Conservation (phyloP, 1,284 basidiomycete species). For the Pseudozyma sp. region DNA sequence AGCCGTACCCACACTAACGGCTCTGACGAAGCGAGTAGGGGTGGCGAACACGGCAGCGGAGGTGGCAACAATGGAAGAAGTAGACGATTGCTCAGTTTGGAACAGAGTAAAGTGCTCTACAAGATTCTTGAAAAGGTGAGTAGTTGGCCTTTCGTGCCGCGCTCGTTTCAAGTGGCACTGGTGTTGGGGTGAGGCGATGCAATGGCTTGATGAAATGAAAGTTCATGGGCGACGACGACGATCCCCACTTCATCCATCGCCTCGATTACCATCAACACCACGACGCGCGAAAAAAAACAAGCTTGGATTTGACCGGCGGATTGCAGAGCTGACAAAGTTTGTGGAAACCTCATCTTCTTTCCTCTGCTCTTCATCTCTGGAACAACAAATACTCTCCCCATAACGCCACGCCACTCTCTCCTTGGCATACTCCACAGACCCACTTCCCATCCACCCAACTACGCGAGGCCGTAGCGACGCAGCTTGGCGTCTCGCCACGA, state of each 20-base stretch:
- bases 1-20: too few relatives aligned
- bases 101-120: conserved; percentile 57
- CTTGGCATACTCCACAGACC: conserved; percentile 27
- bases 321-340: too few relatives aligned
- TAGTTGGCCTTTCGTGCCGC: too few relatives aligned
- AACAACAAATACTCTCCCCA: too few relatives aligned
- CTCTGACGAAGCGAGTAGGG: background rate
- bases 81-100: conserved; percentile 40
- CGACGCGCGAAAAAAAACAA: background rate
- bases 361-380: too few relatives aligned
- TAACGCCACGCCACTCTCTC: background rate
- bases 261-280: background rate
- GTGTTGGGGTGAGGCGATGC: background rate
- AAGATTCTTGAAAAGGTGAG: conserved; percentile 51
- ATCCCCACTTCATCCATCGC: background rate
- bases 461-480: conserved; percentile 47
- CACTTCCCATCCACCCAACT: conserved; percentile 58
- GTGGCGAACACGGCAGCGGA: background rate
- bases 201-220: too few relatives aligned
- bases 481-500: conserved; percentile 53
- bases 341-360: too few relatives aligned
- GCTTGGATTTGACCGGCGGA: too few relatives aligned
- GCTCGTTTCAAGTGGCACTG: background rate
- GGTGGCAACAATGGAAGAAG: conserved; percentile 13
- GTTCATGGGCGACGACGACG: too few relatives aligned